Evolutionary conservation across 129 eudicot species (phyloP), one percentile per base, ranked within the genome.

Genomic region (Calendula officinalis): DNA sequence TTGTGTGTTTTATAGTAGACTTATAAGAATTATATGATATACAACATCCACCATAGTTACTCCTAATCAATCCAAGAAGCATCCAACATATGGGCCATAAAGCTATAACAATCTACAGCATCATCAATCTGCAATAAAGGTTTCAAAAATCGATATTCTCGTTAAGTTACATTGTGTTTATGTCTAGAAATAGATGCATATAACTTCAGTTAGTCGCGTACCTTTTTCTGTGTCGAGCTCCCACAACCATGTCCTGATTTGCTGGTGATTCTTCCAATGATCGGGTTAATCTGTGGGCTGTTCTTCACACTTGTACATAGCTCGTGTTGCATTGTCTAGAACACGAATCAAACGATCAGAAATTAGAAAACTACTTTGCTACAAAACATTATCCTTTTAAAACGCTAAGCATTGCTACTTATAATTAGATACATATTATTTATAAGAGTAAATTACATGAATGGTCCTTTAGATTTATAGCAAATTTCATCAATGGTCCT

Each of bases 211-310:
- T 35, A 69, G 4, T 36, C 4, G 16, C 32, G 6, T 69, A 89
- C 96, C 80, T 73, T 51, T 74, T 73, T 89, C 68, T 89, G 87
- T 1, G 81, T 89, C 33, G 95, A 88, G 42, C 75, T 80, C 14
- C 97, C 97, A 44, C 84, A 83, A 8, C 97, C 94, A 49, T 85
- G 97, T 13, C 97, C 97, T 12, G 95, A 76, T 50, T 89, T 89
- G 32, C 77, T 56, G 37, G 79, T 86, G 43, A 89, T 89, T 62
- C 96, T 70, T n/a, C 81, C 90, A 41, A 89, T 62, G 35, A 89
- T 89, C 8, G 97, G 97, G 69, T 89, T 89, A 37, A 45, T 76
- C 51, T 89, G 95, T 49, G 83, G 95, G 70, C 85, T 83, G 17
- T 65, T 66, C 67, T 76, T 77, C 68, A 77, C 56, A 53, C 97